Evolutionary conservation across 2,329 filamentous ascomycete genomes (phyloP).

Genomic region (Celoporthe dispersa): DNA sequence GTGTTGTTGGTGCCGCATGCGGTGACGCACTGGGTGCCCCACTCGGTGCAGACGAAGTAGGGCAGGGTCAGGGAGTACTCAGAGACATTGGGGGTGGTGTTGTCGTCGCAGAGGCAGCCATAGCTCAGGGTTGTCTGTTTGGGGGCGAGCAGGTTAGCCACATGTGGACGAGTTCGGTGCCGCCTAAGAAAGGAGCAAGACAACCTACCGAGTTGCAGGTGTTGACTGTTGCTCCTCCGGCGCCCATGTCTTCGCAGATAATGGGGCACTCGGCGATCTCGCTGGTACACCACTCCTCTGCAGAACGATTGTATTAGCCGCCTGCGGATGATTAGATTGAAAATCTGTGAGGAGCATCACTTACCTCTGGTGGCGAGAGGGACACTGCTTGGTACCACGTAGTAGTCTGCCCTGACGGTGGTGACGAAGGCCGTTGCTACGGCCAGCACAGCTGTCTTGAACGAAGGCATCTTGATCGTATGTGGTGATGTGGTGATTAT

Average conservation of each 20-base stretch:
- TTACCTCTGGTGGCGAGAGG: conserved; percentile 55
- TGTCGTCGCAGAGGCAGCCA: conserved; percentile 72
- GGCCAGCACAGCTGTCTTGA: conserved; percentile 58
- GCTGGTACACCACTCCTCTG: conserved; percentile 67
- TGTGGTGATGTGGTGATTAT: conserved; percentile 1
- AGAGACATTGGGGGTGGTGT: conserved; percentile 70
- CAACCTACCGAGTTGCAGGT: conserved; percentile 68
- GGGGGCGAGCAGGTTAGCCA: not conserved
- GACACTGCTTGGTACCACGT: conserved; percentile 67
- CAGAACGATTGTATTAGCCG: not conserved
- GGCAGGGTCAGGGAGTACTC: conserved; percentile 80
- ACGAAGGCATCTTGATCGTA: conserved; percentile 53
- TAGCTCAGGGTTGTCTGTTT: conserved; percentile 64
- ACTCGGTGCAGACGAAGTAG: conserved; percentile 76
- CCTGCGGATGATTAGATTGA: not conserved
- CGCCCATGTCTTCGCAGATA: conserved; percentile 68
- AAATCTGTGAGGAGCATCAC: conserved; percentile 35
- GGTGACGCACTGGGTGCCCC: conserved; percentile 69
- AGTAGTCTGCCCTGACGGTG: conserved; percentile 59
- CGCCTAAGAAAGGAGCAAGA: not conserved
- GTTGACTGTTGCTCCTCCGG: conserved; percentile 61
- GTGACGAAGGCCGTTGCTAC: conserved; percentile 57
- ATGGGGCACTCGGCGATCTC: conserved; percentile 69
- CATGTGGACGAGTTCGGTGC: not conserved
- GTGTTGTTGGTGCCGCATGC: conserved; percentile 59